Evolutionary conservation across 495 filamentous ascomycete species (phyloP), one percentile per base, ranked within the genome.

Genomic region (Achaetomiella virescens): DNA sequence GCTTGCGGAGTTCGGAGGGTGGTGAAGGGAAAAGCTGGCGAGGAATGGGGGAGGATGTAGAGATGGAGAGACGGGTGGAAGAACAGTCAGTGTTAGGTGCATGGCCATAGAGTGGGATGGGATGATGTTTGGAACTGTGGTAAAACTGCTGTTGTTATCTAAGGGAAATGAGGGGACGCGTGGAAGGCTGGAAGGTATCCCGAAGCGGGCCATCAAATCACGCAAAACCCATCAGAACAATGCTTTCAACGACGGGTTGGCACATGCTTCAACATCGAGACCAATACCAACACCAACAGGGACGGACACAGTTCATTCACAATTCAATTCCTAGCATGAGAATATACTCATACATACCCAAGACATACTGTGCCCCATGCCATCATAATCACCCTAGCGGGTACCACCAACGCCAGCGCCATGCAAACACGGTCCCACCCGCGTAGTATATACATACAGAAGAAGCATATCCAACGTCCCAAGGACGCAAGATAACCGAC

Each of bases 311-410:
- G 15, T 25, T 12, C 33, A 27, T 53, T 53, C 29, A 37, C 45
- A 48, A 25, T 18, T 49, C 52, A 14, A 48, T 54, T 54, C n/a
- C 44, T 55, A 20, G 22, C 36, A 55, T 48, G 44, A 41, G 52
- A 43, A 58, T 54, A 55, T 67, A 65, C 54, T 61, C 50, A 48
- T 67, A 67, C 65, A 65, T 62, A 27, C 40, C 49, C 21, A 21
- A 49, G 47, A 56, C 50, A 49, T 59, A 49, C 44, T 45, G 29
- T 25, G n/a, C n/a, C 48, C 31, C 42, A 54, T 62, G 6, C 54
- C 52, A 24, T 36, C 35, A 27, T 48, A 18, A 59, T 27, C 38
- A 42, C 17, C 22, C 25, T 24, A 44, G 41, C 12, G 17, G 4
- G 24, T 38, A 55, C 21, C 12, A 14, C 35, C 44, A 52, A 58